Evolutionary conservation across 1,284 basidiomycete genomes (phyloP), one percentile per base, ranked within the genome.

Genomic region (Moesziomyces sp.): DNA sequence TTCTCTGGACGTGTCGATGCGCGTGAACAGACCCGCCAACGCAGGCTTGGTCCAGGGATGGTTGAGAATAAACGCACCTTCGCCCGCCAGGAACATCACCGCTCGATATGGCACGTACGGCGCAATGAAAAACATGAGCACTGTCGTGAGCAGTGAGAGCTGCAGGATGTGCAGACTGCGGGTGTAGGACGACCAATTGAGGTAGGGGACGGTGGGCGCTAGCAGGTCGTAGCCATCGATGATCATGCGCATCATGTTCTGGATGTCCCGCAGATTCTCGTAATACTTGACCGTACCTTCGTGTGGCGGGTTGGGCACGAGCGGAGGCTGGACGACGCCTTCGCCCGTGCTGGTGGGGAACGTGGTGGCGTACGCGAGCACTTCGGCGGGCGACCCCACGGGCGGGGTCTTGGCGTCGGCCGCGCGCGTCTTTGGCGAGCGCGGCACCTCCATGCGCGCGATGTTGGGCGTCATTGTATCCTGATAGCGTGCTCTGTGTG

Each of bases 221-320:
- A 81, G 71, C 35, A 75, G 58, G 47, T 82, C 80, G 58, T 84
- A 84, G 46, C 71, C 79, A 42, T 82, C 79, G 38, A 82, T 81
- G 44, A 84, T 71, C 64, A 83, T 75, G 16, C 71, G 64, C 82
- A 84, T 84, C 82, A 83, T 83, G 69, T 84, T 84, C 58, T 84
- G 82, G 21, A 84, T 83, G 64, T 84, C 81, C n/a, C 82, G 65
- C 58, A 84, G 65, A 35, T 84, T 82, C 46, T 82, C 70, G 52
- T 77, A 81, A 63, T 81, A 84, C 28, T 79, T 71, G 52, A 82
- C 62, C 16, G 78, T 80, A 11, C 79, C 80, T 50, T 84, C 82
- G 47, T 76, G 66, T 11, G 82, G 80, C 6, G 80, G 81, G 14
- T 79, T 76, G 16, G 82, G 76, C n/a, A 76, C 55, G 28, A 83